phyloP scores from a whole-genome alignment of 768 basidiomycete genomes.

The Strobilomyces echinocephalus region DNA sequence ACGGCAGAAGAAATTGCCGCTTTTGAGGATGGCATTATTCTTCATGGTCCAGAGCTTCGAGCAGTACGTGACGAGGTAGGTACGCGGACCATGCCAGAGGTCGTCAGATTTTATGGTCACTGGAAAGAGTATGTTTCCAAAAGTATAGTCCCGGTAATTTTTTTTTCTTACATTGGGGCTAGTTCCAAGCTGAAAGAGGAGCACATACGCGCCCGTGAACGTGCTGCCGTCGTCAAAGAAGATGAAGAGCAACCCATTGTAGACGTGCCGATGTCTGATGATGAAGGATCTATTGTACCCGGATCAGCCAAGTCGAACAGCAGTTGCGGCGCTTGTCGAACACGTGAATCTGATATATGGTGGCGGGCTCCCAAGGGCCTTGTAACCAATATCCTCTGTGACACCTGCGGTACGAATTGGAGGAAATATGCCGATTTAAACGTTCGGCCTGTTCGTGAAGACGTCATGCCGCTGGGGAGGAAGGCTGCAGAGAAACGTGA shows the following conservation, averaged over 20 bases:
- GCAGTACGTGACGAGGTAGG: constrained; percentile 71
- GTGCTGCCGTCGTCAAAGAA: constrained; percentile 30
- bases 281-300: constrained; percentile 71
- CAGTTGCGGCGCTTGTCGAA: constrained; percentile 80
- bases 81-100: constrained; percentile 65
- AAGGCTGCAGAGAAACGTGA: constrained; percentile 51
- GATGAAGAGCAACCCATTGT: constrained; percentile 28
- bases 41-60: constrained; percentile 77
- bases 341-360: constrained; percentile 75
- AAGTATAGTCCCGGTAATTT: constrained; percentile 3
- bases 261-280: constrained; percentile 43
- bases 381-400: constrained; percentile 73
- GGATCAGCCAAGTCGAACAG: constrained; percentile 48
- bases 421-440: constrained; percentile 90
- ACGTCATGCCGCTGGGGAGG: constrained; percentile 43
- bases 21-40: constrained; percentile 70
- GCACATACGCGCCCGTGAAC: constrained; percentile 46
- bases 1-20: constrained; percentile 60
- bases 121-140: constrained; percentile 69
- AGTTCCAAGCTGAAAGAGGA: constrained; percentile 70
- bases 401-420: constrained; percentile 83
- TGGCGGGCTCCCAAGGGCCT: constrained; percentile 92
- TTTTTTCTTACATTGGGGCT: constrained; percentile 10
- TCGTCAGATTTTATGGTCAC: constrained; percentile 78
- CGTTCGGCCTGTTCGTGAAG: constrained; percentile 67